Evolutionary conservation across 345 rosid species (phyloP).

Genomic region (Salix suchowensis): DNA sequence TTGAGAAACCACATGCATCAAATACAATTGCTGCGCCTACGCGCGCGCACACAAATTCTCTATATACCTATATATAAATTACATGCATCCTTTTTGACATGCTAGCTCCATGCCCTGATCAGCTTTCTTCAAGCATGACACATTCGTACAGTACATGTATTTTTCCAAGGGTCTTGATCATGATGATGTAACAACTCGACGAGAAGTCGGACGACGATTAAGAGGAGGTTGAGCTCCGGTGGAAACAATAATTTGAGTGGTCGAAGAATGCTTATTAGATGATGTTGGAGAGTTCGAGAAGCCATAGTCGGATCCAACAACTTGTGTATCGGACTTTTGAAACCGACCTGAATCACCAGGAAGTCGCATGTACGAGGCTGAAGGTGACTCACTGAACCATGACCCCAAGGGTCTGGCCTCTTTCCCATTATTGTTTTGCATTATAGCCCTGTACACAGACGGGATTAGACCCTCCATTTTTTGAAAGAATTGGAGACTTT

Average conservation of each 20-base stretch:
- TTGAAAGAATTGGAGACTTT: slow-evolving; percentile 1
- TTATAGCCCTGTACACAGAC: slow-evolving; percentile 26
- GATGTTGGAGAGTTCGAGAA: slow-evolving; percentile 31
- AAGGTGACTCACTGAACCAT: slow-evolving; percentile 55
- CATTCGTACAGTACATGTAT: neutral
- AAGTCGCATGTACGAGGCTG: slow-evolving; percentile 73
- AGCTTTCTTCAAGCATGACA: slow-evolving; percentile 30
- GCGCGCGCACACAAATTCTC: neutral
- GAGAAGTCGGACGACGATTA: slow-evolving; percentile 35
- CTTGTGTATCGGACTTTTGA: slow-evolving; percentile 41
- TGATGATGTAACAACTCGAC: slow-evolving; percentile 43
- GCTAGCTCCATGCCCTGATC: slow-evolving; percentile 28
- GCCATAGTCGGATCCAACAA: slow-evolving; percentile 39
- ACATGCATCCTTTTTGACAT: neutral
- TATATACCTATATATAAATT: neutral
- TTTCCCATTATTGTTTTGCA: slow-evolving; percentile 49
- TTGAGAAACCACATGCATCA: neutral
- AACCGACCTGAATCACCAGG: slow-evolving; percentile 85
- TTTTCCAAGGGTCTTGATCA: neutral
- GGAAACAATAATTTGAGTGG: slow-evolving; percentile 41
- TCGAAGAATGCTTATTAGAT: slow-evolving; percentile 13
- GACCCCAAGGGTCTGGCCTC: slow-evolving; percentile 31
- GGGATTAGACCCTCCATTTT: slow-evolving; percentile 62
- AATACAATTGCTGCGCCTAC: neutral
- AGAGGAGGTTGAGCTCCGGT: slow-evolving; percentile 60